Conservation (phyloP, 2,329 filamentous ascomycete species). For the Diplodia corticola region DNA sequence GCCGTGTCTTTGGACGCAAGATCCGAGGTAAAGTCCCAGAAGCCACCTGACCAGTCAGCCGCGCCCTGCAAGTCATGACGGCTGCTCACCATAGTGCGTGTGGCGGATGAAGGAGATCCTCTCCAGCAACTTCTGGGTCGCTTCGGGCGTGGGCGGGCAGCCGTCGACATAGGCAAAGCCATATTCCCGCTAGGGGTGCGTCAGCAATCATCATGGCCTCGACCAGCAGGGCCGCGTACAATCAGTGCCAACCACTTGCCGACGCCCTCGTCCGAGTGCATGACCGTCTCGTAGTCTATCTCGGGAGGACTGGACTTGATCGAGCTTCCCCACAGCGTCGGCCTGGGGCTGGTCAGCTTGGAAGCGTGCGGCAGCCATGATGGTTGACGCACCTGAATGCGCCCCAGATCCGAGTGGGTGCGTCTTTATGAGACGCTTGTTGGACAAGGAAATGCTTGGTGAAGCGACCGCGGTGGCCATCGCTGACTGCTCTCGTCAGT, state of each 20-base stretch:
- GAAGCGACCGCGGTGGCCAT: slow-evolving; percentile 70
- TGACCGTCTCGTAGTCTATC: slow-evolving; percentile 62
- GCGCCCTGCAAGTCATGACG: too few relatives aligned
- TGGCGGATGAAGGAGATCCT: slow-evolving; percentile 82
- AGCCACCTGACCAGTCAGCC: too few relatives aligned
- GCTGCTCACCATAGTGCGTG: slow-evolving; percentile 95
- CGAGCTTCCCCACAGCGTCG: slow-evolving; percentile 40
- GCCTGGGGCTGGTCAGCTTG: background rate
- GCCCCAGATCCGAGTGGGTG: background rate
- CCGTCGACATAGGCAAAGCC: slow-evolving; percentile 78
- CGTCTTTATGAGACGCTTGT: slow-evolving; percentile 29
- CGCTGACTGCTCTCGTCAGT: slow-evolving; percentile 45
- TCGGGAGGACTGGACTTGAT: slow-evolving; percentile 54
- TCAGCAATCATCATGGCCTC: slow-evolving; percentile 23
- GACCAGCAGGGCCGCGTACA: slow-evolving; percentile 43
- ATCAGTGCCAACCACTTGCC: slow-evolving; percentile 65
- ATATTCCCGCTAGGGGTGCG: slow-evolving; percentile 56
- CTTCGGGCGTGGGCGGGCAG: slow-evolving; percentile 67
- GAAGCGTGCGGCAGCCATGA: background rate
- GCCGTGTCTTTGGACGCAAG: slow-evolving; percentile 85
- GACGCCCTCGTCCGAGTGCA: slow-evolving; percentile 56
- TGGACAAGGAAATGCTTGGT: slow-evolving; percentile 55
- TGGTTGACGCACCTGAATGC: background rate
- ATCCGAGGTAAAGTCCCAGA: slow-evolving; percentile 88
- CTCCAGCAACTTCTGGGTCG: slow-evolving; percentile 73